A percentile compares a stretch with the other conserved stretches of the same genome.
Conservation (phyloP, 768 basidiomycete genomes). For the Kwoniella botswanensis region DNA sequence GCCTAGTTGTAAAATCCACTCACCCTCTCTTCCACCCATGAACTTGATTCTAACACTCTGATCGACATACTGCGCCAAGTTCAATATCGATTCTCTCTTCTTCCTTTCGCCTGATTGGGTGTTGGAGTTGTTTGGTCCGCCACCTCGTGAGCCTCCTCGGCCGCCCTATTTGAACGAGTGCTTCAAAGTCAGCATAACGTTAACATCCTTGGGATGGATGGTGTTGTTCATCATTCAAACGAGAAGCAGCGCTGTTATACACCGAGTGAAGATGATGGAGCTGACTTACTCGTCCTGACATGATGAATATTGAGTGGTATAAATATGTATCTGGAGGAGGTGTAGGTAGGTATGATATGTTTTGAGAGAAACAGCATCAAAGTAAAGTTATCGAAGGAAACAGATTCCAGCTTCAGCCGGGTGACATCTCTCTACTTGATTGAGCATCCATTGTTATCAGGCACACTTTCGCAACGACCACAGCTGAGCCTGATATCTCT, state of each 20-base stretch:
- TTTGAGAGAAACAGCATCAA: no score
- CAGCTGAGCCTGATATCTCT: background rate
- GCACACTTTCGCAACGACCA: background rate
- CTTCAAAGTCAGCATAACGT: background rate
- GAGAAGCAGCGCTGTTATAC: no score
- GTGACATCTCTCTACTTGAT: no score
- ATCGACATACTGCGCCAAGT: slow-evolving; percentile 91
- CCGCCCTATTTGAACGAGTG: slow-evolving; percentile 50
- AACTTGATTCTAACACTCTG: slow-evolving; percentile 94
- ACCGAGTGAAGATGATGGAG: background rate
- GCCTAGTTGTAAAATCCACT: slow-evolving; percentile 8
- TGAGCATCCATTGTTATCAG: background rate
- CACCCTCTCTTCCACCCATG: slow-evolving; percentile 95
- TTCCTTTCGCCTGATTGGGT: slow-evolving; percentile 68
- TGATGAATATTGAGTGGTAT: slow-evolving; percentile 12
- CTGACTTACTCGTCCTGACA: slow-evolving; percentile 51
- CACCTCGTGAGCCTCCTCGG: slow-evolving; percentile 61
- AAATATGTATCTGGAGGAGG: background rate
- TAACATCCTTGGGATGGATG: no score
- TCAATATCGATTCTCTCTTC: slow-evolving; percentile 91
- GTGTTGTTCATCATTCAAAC: no score
- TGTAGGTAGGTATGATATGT: no score
- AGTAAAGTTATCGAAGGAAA: background rate
- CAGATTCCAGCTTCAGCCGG: no score
- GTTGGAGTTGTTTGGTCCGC: slow-evolving; percentile 56